Base-by-base conservation (phyloP, 2,329 filamentous ascomycete species). In the Sporothrix humicola region DNA sequence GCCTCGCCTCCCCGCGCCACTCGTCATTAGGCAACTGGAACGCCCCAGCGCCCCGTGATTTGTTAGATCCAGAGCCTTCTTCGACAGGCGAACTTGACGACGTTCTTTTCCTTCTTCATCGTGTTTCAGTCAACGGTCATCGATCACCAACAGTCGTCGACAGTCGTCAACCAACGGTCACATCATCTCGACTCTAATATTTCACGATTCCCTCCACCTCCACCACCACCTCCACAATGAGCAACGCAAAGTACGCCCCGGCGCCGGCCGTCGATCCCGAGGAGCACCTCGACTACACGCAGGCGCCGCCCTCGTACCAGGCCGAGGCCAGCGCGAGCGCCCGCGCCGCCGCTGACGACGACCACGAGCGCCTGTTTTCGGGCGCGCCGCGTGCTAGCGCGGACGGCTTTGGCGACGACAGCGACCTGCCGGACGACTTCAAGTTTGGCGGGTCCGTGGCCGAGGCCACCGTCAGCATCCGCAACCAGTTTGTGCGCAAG, bases 391-490 rank as follows among this genome's bases (percentile, higher is more conserved):
- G 95, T 78, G 88, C 87, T 81, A 95, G 95, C 82, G 90, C 95
- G 80, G 95, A 98, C 46, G 31, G n/a, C 23, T 61, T 50, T 17
- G 70, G 98, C 26, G 73, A 26, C n/a, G 70, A 74, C 17, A 44
- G 42, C 83, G 97, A 98, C 80, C 81, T 98, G 61, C 95, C 95
- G 1, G 95, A 98, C 85, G 95, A 98, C 83, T 98, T 98, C 90
- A 98, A 98, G 93, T 98, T 97, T 80, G 96, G 95, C 78, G 95
- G 94, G 75, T 94, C 92, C 20, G 95, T 98, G 74, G 92, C 95
- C 77, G 96, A 98, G 85, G 95, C 93, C 65, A 97, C 95, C 23
- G 87, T 98, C 80, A 94, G 97, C 79, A 97, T 99, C 81, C 93
- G 95, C 78, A 97, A 98, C 90, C 93, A 96, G 83, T 99, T 98